Evolutionary conservation across 306 rosid genomes (phyloP).

Genomic region (Spatholobus suberectus): DNA sequence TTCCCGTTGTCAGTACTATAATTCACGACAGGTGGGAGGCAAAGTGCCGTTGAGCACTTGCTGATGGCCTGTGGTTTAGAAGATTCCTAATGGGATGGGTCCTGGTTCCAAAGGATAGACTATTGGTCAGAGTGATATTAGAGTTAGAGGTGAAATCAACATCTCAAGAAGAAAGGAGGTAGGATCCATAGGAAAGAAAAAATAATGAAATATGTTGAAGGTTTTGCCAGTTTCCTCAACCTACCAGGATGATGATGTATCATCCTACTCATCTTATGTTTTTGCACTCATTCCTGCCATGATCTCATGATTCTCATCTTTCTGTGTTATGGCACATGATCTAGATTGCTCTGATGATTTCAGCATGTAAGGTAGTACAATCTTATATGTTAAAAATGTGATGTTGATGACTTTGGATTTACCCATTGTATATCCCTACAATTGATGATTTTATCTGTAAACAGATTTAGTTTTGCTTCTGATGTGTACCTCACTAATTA

Average conservation of each 20-base stretch:
- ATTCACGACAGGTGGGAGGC: neutral
- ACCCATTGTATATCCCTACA: neutral
- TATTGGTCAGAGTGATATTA: neutral
- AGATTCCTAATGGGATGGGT: neutral
- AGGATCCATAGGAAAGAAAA: constrained; percentile 1
- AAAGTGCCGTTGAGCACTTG: neutral
- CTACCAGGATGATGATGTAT: neutral
- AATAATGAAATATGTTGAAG: neutral
- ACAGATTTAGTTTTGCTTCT: constrained; percentile 35
- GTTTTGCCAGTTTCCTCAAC: constrained; percentile 11
- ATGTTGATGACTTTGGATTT: constrained; percentile 14
- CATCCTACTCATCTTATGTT: constrained; percentile 5
- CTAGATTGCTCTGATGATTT: constrained; percentile 11
- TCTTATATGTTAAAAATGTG: neutral
- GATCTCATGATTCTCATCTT: constrained; percentile 1
- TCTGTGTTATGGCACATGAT: neutral
- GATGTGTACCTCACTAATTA: neutral
- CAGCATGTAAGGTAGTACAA: neutral
- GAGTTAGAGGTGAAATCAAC: constrained; percentile 21
- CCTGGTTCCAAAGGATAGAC: neutral
- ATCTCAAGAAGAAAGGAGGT: constrained; percentile 1
- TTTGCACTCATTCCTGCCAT: constrained; percentile 21
- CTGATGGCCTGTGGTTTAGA: neutral
- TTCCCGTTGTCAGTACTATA: neutral
- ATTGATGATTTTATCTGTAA: neutral